Conservation (phyloP, 1,284 basidiomycete genomes). For the Earliella scabrosa region DNA sequence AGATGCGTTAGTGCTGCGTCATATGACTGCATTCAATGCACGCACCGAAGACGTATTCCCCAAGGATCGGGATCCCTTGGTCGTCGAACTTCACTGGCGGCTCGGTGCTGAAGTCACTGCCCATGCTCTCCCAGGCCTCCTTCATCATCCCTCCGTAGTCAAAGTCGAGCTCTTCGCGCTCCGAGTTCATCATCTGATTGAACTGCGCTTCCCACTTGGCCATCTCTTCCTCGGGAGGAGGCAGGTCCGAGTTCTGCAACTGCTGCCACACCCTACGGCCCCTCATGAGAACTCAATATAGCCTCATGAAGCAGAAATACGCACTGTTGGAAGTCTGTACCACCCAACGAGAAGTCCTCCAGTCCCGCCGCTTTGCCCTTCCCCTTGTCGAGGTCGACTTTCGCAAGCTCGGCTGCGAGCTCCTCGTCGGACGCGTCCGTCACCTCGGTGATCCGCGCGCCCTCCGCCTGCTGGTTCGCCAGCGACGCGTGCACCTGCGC, state of each 20-base stretch:
- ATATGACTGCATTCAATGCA: conserved; percentile 8
- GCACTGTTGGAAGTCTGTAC: conserved; percentile 52
- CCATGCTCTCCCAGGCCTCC: conserved; percentile 62
- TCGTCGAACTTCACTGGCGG: conserved; percentile 59
- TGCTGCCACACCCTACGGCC: conserved; percentile 59
- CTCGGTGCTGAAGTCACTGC: conserved; percentile 37
- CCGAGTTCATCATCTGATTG: conserved; percentile 73
- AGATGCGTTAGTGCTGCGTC: conserved; percentile 20
- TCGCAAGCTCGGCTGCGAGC: conserved; percentile 46
- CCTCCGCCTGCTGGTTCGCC: conserved; percentile 44
- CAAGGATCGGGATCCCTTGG: conserved; percentile 74
- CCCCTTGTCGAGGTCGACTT: conserved; percentile 28
- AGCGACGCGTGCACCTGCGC: conserved; percentile 60
- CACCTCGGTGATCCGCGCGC: conserved; percentile 60
- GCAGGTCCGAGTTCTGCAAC: conserved; percentile 58
- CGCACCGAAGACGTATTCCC: conserved; percentile 78
- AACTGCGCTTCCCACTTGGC: conserved; percentile 92
- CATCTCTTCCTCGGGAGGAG: conserved; percentile 66
- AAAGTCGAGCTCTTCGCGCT: conserved; percentile 64
- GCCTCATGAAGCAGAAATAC: conserved; percentile 21
- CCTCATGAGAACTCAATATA: background rate
- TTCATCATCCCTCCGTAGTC: conserved; percentile 67
- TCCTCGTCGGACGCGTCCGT: conserved; percentile 41
- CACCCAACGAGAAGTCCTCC: conserved; percentile 17
- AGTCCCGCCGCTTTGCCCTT: conserved; percentile 40